Conservation (phyloP, 805 yeast genomes). For the Ogataea nonfermentans region DNA sequence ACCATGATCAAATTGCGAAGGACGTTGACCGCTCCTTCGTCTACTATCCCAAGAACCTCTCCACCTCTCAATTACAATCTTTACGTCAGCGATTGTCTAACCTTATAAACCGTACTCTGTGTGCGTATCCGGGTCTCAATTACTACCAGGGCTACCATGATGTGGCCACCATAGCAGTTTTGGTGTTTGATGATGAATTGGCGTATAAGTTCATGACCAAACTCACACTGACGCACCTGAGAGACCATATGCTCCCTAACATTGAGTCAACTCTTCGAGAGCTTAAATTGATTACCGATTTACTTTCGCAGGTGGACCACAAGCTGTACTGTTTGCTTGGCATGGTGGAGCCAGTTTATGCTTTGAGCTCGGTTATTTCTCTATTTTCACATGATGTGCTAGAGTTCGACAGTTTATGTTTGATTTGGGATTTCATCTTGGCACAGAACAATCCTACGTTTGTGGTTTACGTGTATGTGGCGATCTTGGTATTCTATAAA, state of each 20-base stretch:
- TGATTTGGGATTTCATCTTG: conserved; percentile 69
- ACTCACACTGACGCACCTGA: conserved; percentile 57
- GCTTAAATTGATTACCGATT: conserved; percentile 60
- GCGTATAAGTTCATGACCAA: conserved; percentile 47
- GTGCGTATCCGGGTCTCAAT: conserved; percentile 57
- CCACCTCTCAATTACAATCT: conserved; percentile 20
- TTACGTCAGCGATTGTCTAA: conserved; percentile 42
- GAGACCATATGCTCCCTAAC: conserved; percentile 83
- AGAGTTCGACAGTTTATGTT: conserved; percentile 46
- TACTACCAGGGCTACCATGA: conserved; percentile 97
- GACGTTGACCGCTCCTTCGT: conserved; percentile 77
- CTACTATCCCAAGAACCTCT: conserved; percentile 31
- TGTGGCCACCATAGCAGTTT: conserved; percentile 62
- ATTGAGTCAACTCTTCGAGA: conserved; percentile 67
- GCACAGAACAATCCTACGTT: conserved; percentile 52
- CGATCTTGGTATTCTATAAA: conserved; percentile 48
- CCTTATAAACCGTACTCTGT: conserved; percentile 52
- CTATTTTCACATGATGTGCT: conserved; percentile 70
- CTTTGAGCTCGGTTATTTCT: conserved; percentile 76
- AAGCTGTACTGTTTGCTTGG: conserved; percentile 41
- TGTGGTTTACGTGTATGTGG: conserved; percentile 59
- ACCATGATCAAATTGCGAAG: conserved; percentile 73
- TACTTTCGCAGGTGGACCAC: conserved; percentile 51
- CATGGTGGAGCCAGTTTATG: conserved; percentile 55
- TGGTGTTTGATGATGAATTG: conserved; percentile 45